Evolutionary conservation across 163 green algal species (phyloP).

Genomic region (Coccomyxa subellipsoidea): DNA sequence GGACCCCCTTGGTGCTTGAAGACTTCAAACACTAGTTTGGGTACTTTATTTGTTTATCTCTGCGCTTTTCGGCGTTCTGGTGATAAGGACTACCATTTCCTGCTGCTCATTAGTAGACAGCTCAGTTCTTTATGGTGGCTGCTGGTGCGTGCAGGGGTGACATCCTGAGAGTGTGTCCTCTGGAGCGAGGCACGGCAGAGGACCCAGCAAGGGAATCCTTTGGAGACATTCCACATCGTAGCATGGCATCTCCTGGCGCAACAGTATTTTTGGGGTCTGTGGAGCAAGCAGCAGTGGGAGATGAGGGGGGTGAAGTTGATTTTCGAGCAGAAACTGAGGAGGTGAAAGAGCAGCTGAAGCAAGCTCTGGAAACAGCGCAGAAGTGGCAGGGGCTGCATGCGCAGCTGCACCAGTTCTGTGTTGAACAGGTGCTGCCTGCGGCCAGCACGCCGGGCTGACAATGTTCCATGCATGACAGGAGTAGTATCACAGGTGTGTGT

Average conservation of each 20-base stretch:
- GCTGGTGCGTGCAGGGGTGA: not conserved
- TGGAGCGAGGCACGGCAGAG: not conserved
- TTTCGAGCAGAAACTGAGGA: constrained; percentile 11
- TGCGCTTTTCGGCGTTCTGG: no score
- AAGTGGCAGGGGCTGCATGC: constrained; percentile 21
- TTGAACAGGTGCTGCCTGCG: constrained; percentile 16
- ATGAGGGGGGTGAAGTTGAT: no score
- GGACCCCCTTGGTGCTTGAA: no score
- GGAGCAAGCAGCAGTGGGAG: not conserved
- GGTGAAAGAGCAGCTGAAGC: constrained; percentile 13
- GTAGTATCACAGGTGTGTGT: no score
- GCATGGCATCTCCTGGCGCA: not conserved
- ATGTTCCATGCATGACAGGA: not conserved
- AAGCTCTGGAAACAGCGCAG: not conserved
- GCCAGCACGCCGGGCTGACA: not conserved
- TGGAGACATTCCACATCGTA: not conserved
- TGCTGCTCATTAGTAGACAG: no score
- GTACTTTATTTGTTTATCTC: no score
- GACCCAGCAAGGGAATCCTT: not conserved
- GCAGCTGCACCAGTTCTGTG: constrained; percentile 19
- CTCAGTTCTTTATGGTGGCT: no score
- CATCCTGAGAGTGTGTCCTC: not conserved
- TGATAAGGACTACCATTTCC: no score
- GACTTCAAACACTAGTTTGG: no score
- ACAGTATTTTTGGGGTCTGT: not conserved